These are phyloP conservation scores for Dioscorea zingiberensis DNA, from an alignment of 106 monocot genomes.

Conservation along the genomic window DNA sequence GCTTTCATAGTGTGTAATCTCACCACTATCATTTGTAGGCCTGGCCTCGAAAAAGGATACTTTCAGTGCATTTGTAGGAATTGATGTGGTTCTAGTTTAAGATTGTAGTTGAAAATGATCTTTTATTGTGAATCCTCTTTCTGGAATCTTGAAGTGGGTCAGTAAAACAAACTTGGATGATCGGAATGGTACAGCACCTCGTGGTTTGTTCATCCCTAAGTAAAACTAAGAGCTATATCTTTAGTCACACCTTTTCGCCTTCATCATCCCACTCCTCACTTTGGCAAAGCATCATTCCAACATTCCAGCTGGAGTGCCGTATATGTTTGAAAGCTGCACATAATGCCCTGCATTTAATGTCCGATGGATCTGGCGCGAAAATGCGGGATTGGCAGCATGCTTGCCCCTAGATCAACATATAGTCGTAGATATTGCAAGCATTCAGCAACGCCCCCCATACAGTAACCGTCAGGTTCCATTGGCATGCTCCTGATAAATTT, in stretches of 20 bases:
- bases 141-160: too few species aligned
- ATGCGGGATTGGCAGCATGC: constrained; percentile 35
- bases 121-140: too few species aligned
- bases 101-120: too few species aligned
- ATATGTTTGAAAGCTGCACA: constrained; percentile 79
- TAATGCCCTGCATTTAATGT: constrained; percentile 90
- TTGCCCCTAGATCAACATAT: constrained; percentile 54
- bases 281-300: constrained; percentile 56
- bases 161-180: too few species aligned
- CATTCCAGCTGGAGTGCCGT: constrained; percentile 55
- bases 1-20: too few species aligned
- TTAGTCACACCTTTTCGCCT: constrained; percentile 49
- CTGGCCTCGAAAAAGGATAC: too few species aligned
- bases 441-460: constrained; percentile 77
- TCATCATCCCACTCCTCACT: constrained; percentile 57
- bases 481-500: constrained; percentile 63
- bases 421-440: constrained; percentile 56
- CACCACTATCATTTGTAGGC: too few species aligned
- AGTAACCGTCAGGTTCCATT: constrained; percentile 41
- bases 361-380: constrained; percentile 46
- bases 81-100: too few species aligned
- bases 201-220: constrained; percentile 46
- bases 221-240: constrained; percentile 40
- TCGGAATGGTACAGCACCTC: too few species aligned
- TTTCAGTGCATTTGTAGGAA: too few species aligned